Base-by-base conservation (phyloP, 1,139 yeast genomes). In the Citeromyces hawaiiensis region DNA sequence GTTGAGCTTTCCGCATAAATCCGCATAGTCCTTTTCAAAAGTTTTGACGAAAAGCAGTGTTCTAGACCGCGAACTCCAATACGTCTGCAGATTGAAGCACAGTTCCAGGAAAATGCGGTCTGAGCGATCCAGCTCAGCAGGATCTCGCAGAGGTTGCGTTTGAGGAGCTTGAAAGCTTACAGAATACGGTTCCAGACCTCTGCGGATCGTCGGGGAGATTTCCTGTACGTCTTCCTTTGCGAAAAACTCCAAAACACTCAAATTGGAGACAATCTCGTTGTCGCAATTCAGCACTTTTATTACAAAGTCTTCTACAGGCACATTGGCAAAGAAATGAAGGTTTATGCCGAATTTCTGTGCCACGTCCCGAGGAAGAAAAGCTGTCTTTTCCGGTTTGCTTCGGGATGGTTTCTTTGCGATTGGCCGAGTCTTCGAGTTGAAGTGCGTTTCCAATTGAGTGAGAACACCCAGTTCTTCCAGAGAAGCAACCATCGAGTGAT, bases 341-440 rank as follows among this genome's bases (percentile, higher is more conserved):
- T 82, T 82, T 49, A 82, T 82, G 37, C 86, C 85, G 57, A 82
- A 81, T 48, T 81, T 91, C 49, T 82, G 93, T 3, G 85, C 77
- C 23, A 79, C 59, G 51, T 82, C 91, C 46, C 86, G 67, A 1
- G 86, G 65, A 47, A 82, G 64, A 51, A 78, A 77, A 0, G 82
- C 56, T 2, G 77, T 57, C 40, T 74, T 37, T 27, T 30, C 38
- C 31, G 36, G 36, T 29, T 29, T 29, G 13, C 32, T 5, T 6
- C 9, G 4, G 4, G 32, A 11, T 6, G 32, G 13, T 42, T 78
- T 81, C 43, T 64, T 68, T 1, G 85, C 85, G 9, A 14, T 14
- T 4, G 32, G 6, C 6, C 9, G 15, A 5, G 32, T 29, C 9
- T 29, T 11, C 6, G 32, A 29, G 32, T 29, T 29, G 32, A 29